Evolutionary conservation across 2,329 filamentous ascomycete species (phyloP).

Genomic region (Sclerotiophoma versabilis): DNA sequence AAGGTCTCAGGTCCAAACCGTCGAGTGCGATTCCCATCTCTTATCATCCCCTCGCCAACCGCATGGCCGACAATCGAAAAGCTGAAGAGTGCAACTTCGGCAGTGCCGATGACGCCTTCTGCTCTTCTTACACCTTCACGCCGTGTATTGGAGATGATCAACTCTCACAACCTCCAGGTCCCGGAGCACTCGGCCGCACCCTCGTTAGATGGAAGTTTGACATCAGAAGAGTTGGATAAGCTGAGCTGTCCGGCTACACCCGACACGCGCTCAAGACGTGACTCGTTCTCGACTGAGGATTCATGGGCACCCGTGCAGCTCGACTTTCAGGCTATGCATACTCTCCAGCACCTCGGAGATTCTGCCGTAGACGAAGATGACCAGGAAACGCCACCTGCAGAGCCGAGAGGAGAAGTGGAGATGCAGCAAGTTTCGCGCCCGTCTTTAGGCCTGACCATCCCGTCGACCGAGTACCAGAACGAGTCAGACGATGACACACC

Average conservation of each 20-base stretch:
- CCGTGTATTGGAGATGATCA: slow-evolving; percentile 74
- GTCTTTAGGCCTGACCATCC: slow-evolving; percentile 52
- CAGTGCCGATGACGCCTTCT: slow-evolving; percentile 49
- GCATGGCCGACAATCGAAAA: slow-evolving; percentile 65
- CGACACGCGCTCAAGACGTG: slow-evolving; percentile 56
- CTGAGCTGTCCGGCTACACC: slow-evolving; percentile 88
- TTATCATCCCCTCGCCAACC: slow-evolving; percentile 66
- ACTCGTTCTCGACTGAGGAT: slow-evolving; percentile 58
- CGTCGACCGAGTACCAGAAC: slow-evolving; percentile 32
- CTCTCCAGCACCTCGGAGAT: slow-evolving; percentile 72
- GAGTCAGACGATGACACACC: slow-evolving; percentile 61
- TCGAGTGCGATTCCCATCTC: slow-evolving; percentile 62
- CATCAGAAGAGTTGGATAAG: slow-evolving; percentile 83
- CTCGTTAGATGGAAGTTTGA: slow-evolving; percentile 86
- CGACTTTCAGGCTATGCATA: slow-evolving; percentile 80
- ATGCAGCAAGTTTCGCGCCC: slow-evolving; percentile 66
- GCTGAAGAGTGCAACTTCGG: slow-evolving; percentile 63
- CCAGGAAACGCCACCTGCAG: slow-evolving; percentile 42
- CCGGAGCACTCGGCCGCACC: slow-evolving; percentile 82
- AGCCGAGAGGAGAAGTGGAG: slow-evolving; percentile 68
- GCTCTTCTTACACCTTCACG: slow-evolving; percentile 78
- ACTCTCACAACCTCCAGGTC: slow-evolving; percentile 63
- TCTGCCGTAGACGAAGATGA: slow-evolving; percentile 32
- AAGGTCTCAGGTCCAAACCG: slow-evolving; percentile 43
- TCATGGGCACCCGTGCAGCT: slow-evolving; percentile 71